Evolutionary conservation across 306 rosid species (phyloP).

Genomic region (Psophocarpus tetragonolobus): DNA sequence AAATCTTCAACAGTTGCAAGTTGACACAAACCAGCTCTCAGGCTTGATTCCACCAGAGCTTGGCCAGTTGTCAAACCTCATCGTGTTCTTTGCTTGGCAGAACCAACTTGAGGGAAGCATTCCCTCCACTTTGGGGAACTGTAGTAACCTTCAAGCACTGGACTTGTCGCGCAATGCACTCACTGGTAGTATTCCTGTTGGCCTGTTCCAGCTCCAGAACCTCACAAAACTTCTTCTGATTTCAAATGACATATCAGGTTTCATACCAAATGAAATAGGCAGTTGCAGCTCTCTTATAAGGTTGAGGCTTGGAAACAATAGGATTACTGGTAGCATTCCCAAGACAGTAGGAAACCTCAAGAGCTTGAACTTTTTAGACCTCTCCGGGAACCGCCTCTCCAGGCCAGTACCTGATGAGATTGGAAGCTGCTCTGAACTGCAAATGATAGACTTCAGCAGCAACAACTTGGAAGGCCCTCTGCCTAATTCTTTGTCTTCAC

Average conservation of each 20-base stretch:
- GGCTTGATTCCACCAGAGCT: constrained; percentile 86
- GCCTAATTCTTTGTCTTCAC: constrained; percentile 65
- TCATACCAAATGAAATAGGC: constrained; percentile 74
- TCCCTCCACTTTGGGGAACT: constrained; percentile 65
- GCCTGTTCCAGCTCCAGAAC: constrained; percentile 77
- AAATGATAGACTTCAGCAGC: constrained; percentile 79
- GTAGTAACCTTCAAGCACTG: constrained; percentile 64
- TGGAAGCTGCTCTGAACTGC: constrained; percentile 66
- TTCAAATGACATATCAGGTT: constrained; percentile 87
- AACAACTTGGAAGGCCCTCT: constrained; percentile 69
- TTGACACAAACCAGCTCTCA: constrained; percentile 88
- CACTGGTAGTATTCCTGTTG: constrained; percentile 73
- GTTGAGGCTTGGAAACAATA: constrained; percentile 75
- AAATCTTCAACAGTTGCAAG: constrained; percentile 72
- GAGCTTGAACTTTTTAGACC: constrained; percentile 77
- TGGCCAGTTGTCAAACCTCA: constrained; percentile 62
- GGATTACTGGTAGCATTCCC: constrained; percentile 77
- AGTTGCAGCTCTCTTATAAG: constrained; percentile 77
- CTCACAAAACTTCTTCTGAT: constrained; percentile 81
- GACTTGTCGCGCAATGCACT: constrained; percentile 85
- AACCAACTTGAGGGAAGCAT: constrained; percentile 94
- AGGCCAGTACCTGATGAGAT: constrained; percentile 82
- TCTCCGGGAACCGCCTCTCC: constrained; percentile 70
- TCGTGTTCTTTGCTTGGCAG: constrained; percentile 85
- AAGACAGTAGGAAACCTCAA: constrained; percentile 58